Evolutionary conservation across 768 basidiomycete genomes (phyloP), one percentile per base, ranked within the genome.

Genomic region (Leccinum subgranulosum): DNA sequence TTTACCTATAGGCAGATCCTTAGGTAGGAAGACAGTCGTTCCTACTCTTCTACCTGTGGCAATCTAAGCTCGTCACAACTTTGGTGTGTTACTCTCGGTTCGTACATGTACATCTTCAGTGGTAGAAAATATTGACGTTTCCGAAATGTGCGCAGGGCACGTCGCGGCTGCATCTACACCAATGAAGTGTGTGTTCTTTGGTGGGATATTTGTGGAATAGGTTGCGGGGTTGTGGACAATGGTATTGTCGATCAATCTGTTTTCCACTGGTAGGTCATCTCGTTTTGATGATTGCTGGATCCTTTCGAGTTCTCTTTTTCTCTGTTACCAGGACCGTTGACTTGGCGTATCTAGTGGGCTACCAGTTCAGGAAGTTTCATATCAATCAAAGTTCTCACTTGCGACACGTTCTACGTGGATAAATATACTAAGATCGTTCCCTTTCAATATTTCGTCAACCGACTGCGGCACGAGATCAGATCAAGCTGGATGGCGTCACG

Each of bases 161-260:
- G 25, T 25, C 25, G 25, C 25, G 25, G 25, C 25, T 25, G 25
- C 25, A 25, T 25, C 25, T 3, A 25, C 25, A 25, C 25, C 25
- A 4, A 25, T 25, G 25, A 25, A 25, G 25, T 4, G 21, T 3
- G 60, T 63, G 12, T 66, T 76, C 31, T 76, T 75, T 53, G 62
- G 50, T 2, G 57, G 49, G 3, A 57, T 39, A 19, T 64, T 71
- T 14, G 61, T 69, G 0, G 52, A 54, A 12, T 78, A 75, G 76
- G 70, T 76, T 54, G 72, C 61, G 0, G 57, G 73, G 6, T 74
- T 72, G 47, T 76, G 69, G 59, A 56, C 61, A 0, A 65, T 62
- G 3, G 70, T 76, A 1, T 60, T 76, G 15, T 23, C 58, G 0
- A 73, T 72, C n/a, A 76, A 76, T 59, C 46, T 74, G 0, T 51